phyloP scores from a whole-genome alignment of 768 basidiomycete species.

The Suillus subaureus region DNA sequence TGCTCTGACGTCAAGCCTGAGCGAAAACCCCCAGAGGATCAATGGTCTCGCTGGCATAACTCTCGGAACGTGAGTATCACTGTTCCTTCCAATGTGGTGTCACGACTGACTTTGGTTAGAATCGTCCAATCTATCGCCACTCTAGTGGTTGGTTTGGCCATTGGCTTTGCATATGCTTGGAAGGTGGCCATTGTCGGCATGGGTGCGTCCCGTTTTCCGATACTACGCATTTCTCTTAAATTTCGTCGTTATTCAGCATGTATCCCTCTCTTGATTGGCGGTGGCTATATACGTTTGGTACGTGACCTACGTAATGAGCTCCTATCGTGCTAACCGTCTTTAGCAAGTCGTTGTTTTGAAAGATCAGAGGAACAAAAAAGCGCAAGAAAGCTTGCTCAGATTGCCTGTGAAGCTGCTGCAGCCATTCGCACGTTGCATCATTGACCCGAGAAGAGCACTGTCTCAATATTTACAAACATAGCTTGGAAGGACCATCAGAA shows the following conservation, averaged over 20 bases:
- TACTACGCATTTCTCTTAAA: background rate
- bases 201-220: conserved; percentile 41
- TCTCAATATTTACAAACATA: conserved; percentile 59
- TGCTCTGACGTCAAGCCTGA: conserved; percentile 72
- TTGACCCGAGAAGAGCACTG: conserved; percentile 88
- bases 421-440: conserved; percentile 90
- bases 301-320: conserved; percentile 21
- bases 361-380: conserved; percentile 77
- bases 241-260: conserved; percentile 47
- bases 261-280: conserved; percentile 64
- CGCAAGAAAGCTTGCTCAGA: conserved; percentile 79
- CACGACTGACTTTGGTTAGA: conserved; percentile 33
- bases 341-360: conserved; percentile 86
- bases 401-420: conserved; percentile 90
- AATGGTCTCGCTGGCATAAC: conserved; percentile 87
- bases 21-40: conserved; percentile 88
- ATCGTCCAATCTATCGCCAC: conserved; percentile 80
- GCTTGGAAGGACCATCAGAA: conserved; percentile 72
- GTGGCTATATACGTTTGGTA: conserved; percentile 83
- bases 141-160: conserved; percentile 65
- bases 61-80: conserved; percentile 65
- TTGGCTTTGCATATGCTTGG: conserved; percentile 80
- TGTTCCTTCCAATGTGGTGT: background rate
- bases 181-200: conserved; percentile 82
- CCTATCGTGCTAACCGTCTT: background rate